A percentile compares a stretch with the other conserved stretches of the same genome.
Evolutionary conservation across 768 basidiomycete species (phyloP).

Genomic region (Boletus rubescentipes): DNA sequence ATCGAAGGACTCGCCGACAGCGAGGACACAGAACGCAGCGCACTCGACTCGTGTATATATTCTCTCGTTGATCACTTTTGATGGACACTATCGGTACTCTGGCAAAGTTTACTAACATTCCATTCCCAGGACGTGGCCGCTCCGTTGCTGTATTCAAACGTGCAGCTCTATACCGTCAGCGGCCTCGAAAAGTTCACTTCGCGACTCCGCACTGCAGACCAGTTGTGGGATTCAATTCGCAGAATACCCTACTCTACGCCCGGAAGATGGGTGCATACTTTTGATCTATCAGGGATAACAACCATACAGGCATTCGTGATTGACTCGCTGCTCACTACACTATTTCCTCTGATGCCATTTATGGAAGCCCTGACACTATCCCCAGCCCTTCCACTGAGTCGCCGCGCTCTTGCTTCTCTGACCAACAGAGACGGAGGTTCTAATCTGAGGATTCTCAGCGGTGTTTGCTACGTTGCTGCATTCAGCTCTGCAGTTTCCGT

Average conservation of each 20-base stretch:
- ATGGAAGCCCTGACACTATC: conserved; percentile 53
- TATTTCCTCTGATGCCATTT: conserved; percentile 72
- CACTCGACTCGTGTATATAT: neutral
- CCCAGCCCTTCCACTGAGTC: conserved; percentile 58
- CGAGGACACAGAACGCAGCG: neutral
- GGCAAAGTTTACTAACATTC: conserved; percentile 14
- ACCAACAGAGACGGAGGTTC: conserved; percentile 48
- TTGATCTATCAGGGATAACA: conserved; percentile 65
- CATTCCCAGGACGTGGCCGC: conserved; percentile 54
- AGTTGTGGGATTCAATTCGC: conserved; percentile 85
- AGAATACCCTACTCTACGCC: conserved; percentile 86
- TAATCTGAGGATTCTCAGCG: conserved; percentile 52
- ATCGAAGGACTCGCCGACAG: neutral
- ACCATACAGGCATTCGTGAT: conserved; percentile 49
- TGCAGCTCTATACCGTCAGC: conserved; percentile 43
- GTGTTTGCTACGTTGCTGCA: conserved; percentile 50
- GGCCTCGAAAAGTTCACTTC: conserved; percentile 57
- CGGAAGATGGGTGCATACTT: conserved; percentile 78
- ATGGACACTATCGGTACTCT: neutral
- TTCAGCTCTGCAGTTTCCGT: conserved; percentile 24
- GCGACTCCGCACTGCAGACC: conserved; percentile 62
- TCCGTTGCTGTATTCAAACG: conserved; percentile 65
- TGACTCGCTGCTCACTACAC: conserved; percentile 59
- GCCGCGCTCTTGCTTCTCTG: conserved; percentile 54
- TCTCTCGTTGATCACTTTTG: conserved; percentile 1